phyloP scores from a whole-genome alignment of 1,284 basidiomycete species.

The Mycocalia duriaeana region DNA sequence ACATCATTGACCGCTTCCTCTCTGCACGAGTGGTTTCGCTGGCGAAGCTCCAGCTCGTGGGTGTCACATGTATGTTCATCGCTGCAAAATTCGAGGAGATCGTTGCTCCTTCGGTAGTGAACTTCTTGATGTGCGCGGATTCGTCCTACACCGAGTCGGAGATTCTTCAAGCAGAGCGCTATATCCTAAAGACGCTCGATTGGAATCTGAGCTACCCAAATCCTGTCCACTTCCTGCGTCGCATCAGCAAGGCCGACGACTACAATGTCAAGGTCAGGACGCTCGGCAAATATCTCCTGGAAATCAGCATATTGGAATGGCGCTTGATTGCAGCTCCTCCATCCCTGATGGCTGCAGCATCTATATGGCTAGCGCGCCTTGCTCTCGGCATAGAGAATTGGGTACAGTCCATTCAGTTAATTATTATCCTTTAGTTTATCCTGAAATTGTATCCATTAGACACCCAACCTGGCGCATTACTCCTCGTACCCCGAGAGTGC shows the following conservation, averaged over 20 bases:
- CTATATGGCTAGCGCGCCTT: slow-evolving; percentile 88
- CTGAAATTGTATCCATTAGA: slow-evolving; percentile 37
- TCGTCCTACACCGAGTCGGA: slow-evolving; percentile 83
- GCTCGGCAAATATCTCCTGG: slow-evolving; percentile 89
- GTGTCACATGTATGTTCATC: slow-evolving; percentile 90
- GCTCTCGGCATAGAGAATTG: slow-evolving; percentile 82
- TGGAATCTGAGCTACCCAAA: slow-evolving; percentile 93
- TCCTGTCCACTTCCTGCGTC: slow-evolving; percentile 88
- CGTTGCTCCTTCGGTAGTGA: slow-evolving; percentile 80
- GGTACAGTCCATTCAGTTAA: slow-evolving; percentile 52
- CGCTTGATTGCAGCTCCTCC: slow-evolving; percentile 78
- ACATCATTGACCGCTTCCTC: slow-evolving; percentile 96
- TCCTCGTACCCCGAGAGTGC: slow-evolving; percentile 85
- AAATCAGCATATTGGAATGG: slow-evolving; percentile 89
- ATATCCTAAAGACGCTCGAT: slow-evolving; percentile 86
- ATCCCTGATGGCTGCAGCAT: slow-evolving; percentile 83
- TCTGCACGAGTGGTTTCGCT: slow-evolving; percentile 87
- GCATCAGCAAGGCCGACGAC: slow-evolving; percentile 94
- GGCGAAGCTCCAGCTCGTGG: slow-evolving; percentile 92
- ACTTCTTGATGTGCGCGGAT: slow-evolving; percentile 89
- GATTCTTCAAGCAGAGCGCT: slow-evolving; percentile 91
- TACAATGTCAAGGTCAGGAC: slow-evolving; percentile 91
- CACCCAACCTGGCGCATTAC: slow-evolving; percentile 86
- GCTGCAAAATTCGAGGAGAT: slow-evolving; percentile 97
- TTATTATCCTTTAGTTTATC: background rate